A percentile compares a stretch with the other conserved stretches of the same genome.
phyloP scores from a whole-genome alignment of 345 rosid species.

The Citrus reticulata region DNA sequence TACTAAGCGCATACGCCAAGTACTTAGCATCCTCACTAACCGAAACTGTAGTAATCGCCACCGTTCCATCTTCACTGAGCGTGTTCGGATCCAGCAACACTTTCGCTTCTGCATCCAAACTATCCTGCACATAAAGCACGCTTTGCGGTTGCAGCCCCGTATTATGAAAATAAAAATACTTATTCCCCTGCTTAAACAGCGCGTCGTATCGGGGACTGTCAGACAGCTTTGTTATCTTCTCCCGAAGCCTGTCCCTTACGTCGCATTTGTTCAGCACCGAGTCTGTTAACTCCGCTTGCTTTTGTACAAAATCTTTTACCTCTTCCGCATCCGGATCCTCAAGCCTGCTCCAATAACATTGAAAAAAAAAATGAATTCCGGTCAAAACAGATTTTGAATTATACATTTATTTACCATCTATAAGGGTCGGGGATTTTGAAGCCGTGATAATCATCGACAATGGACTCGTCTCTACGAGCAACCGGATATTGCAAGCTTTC shows the following conservation, averaged over 20 bases:
- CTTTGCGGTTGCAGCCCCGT: conserved; percentile 84
- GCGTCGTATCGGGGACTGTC: conserved; percentile 83
- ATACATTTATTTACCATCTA: conserved; percentile 43
- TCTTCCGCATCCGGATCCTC: conserved; percentile 89
- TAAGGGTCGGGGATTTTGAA: conserved; percentile 71
- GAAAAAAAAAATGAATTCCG: too few species aligned
- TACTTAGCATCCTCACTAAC: conserved; percentile 74
- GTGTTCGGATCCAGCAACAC: conserved; percentile 83
- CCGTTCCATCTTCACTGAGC: conserved; percentile 87
- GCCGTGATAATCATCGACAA: conserved; percentile 75
- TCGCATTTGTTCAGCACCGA: conserved; percentile 60
- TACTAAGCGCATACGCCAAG: conserved; percentile 76
- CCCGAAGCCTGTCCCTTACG: conserved; percentile 50
- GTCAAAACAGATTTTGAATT: too few species aligned
- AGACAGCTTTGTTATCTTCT: conserved; percentile 53
- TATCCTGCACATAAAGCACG: conserved; percentile 78
- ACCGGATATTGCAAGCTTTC: conserved; percentile 47
- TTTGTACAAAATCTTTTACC: conserved; percentile 64
- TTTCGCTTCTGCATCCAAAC: conserved; percentile 67
- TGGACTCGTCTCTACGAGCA: conserved; percentile 67
- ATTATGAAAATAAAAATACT: conserved; percentile 79
- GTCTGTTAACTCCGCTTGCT: conserved; percentile 66
- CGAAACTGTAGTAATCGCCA: conserved; percentile 47
- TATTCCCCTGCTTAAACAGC: conserved; percentile 61
- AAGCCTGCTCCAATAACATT: conserved; percentile 40